Conservation (phyloP, 2,329 filamentous ascomycete species). For the Alternaria sp. region DNA sequence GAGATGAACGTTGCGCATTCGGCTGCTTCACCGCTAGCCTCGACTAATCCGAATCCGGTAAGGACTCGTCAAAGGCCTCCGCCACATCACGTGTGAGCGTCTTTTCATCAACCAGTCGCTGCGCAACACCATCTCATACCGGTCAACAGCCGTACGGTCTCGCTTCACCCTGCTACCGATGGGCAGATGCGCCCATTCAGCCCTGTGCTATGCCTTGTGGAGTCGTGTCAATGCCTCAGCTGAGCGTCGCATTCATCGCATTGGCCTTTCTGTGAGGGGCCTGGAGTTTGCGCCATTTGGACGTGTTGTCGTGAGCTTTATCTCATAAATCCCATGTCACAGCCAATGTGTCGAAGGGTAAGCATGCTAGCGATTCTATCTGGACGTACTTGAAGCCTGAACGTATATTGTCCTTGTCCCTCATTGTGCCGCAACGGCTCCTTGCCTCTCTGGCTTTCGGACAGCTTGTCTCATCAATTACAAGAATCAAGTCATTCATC, state of each 20-base stretch:
- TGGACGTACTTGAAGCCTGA: background rate
- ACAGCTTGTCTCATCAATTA: background rate
- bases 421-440: background rate
- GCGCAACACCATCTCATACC: background rate
- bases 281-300: background rate
- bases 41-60: slow-evolving; percentile 8
- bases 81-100: slow-evolving; percentile 12
- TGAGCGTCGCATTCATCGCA: slow-evolving; percentile 38
- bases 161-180: slow-evolving; percentile 6
- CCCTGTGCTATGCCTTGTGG: slow-evolving; percentile 23
- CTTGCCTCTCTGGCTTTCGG: background rate
- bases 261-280: slow-evolving; percentile 12
- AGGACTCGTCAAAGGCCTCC: slow-evolving; percentile 16
- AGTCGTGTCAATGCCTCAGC: slow-evolving; percentile 9
- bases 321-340: background rate
- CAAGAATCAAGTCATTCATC: background rate
- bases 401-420: background rate
- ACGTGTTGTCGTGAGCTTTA: background rate
- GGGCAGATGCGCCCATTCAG: background rate
- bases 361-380: background rate
- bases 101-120: background rate
- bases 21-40: slow-evolving; percentile 19
- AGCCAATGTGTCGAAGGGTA: background rate
- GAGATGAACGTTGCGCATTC: slow-evolving; percentile 31
- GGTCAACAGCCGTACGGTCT: background rate